Evolutionary conservation across 495 filamentous ascomycete species (phyloP), one percentile per base, ranked within the genome.

Genomic region (Xanthoparmelia taractica): DNA sequence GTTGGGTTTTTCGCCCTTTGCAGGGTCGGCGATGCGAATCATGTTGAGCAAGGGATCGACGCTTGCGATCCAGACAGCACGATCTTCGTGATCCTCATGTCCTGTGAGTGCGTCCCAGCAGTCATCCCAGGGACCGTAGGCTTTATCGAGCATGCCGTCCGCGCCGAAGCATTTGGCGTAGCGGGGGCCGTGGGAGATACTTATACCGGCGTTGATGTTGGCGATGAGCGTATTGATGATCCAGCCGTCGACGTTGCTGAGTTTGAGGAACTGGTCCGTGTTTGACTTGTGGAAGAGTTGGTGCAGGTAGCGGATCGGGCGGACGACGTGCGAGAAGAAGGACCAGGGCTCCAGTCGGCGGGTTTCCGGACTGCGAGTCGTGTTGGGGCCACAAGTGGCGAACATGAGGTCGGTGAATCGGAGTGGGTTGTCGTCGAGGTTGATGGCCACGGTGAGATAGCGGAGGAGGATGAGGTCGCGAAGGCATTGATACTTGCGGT

Each of bases 201-300:
- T 59, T 34, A 69, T 60, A 10, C n/a, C 54, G 0, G 29, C 33
- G 40, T 56, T 45, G 25, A 73, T 64, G 60, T 71, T 71, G 12
- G 63, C 43, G 18, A 64, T 27, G 34, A 71, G n/a, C 4, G 69
- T 69, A n/a, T 72, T 69, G 23, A 73, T 58, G 6, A 71, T 63
- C 72, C 72, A 73, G 18, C 70, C 72, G 52, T 73, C 72, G 27
- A 63, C 68, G 23, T 58, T 40, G 36, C 18, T 15, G 41, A 68
- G 45, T 34, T 65, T 57, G 10, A 65, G 20, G 27, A 65, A 63
- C 2, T 56, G 25, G n/a, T 66, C 48, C 2, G 55, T 18, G 23
- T 61, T 67, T 23, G 60, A 59, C 6, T 65, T 57, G 0, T 43
- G 23, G 12, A 34, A 45, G 57, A 58, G 33, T 8, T 48, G 18